Evolutionary conservation across 2,329 filamentous ascomycete genomes (phyloP).

Genomic region (Cladosporium velox): DNA sequence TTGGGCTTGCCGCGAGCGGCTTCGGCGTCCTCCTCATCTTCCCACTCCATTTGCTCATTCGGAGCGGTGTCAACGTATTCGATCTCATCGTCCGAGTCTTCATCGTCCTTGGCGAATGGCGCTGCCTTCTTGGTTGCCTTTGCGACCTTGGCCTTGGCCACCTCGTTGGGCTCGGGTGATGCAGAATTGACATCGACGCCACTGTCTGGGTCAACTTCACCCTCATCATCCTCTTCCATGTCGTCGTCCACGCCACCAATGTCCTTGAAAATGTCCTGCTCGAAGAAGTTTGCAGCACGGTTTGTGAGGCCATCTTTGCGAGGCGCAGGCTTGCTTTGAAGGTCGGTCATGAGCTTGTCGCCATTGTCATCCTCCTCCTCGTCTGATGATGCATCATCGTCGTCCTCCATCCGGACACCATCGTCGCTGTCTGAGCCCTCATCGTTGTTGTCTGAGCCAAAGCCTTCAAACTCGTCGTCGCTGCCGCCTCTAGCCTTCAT

Average conservation of each 20-base stretch:
- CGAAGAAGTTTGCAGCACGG: conserved; percentile 85
- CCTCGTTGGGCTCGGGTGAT: conserved; percentile 30
- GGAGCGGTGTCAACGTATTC: conserved; percentile 36
- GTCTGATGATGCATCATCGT: conserved; percentile 63
- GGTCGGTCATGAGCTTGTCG: conserved; percentile 59
- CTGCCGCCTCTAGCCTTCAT: conserved; percentile 58
- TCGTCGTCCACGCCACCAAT: conserved; percentile 68
- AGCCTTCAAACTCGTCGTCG: conserved; percentile 87
- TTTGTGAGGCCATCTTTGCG: conserved; percentile 67
- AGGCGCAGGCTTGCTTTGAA: conserved; percentile 50
- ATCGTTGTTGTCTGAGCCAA: conserved; percentile 66
- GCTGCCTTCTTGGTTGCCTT: conserved; percentile 26
- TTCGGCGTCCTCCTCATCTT: conserved; percentile 41
- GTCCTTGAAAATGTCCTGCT: conserved; percentile 89
- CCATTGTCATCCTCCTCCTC: conserved; percentile 52
- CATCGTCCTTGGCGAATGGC: conserved; percentile 26
- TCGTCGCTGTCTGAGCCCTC: conserved; percentile 58
- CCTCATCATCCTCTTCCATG: conserved; percentile 45
- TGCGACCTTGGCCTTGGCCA: conserved; percentile 6
- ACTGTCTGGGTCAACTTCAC: conserved; percentile 42
- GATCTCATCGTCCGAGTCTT: conserved; percentile 31
- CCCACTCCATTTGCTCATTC: conserved; percentile 36
- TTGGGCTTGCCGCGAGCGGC: conserved; percentile 61
- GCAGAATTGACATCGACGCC: conserved; percentile 41
- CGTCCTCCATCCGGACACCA: conserved; percentile 49